phyloP scores from a whole-genome alignment of 306 rosid species.

The Abrus precatorius region DNA sequence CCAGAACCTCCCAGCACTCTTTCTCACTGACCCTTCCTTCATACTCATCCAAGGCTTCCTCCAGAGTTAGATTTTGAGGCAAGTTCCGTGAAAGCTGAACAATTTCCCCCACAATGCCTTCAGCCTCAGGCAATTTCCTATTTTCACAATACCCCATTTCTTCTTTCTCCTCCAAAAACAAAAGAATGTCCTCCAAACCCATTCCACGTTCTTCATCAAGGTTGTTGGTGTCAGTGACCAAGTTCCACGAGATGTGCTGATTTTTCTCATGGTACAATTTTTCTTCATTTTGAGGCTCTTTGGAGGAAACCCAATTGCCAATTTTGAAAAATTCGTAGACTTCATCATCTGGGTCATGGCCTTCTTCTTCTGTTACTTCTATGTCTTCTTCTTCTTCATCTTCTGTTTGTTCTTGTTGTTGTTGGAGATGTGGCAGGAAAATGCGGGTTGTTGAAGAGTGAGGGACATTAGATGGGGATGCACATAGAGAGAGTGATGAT shows the following conservation, averaged over 20 bases:
- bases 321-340: slow-evolving; percentile 70
- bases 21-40: slow-evolving; percentile 63
- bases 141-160: slow-evolving; percentile 36
- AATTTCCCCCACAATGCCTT: slow-evolving; percentile 70
- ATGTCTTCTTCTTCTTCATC: not conserved
- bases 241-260: slow-evolving; percentile 69
- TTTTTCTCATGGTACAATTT: slow-evolving; percentile 59
- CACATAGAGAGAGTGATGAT: slow-evolving; percentile 51
- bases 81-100: slow-evolving; percentile 68
- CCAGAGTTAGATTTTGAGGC: slow-evolving; percentile 68
- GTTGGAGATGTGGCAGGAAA: slow-evolving; percentile 62
- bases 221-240: slow-evolving; percentile 49
- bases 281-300: slow-evolving; percentile 67
- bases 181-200: slow-evolving; percentile 24
- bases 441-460: slow-evolving; percentile 56
- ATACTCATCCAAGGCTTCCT: slow-evolving; percentile 68
- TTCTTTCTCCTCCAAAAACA: slow-evolving; percentile 29
- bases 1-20: slow-evolving; percentile 71
- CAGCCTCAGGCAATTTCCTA: slow-evolving; percentile 46
- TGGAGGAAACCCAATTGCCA: slow-evolving; percentile 49
- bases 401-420: slow-evolving; percentile 27
- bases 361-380: slow-evolving; percentile 15
- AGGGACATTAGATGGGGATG: slow-evolving; percentile 42
- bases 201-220: slow-evolving; percentile 50
- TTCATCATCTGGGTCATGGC: slow-evolving; percentile 62